Conservation (phyloP, 2,329 filamentous ascomycete species). For the Pseudonectria buxi region DNA sequence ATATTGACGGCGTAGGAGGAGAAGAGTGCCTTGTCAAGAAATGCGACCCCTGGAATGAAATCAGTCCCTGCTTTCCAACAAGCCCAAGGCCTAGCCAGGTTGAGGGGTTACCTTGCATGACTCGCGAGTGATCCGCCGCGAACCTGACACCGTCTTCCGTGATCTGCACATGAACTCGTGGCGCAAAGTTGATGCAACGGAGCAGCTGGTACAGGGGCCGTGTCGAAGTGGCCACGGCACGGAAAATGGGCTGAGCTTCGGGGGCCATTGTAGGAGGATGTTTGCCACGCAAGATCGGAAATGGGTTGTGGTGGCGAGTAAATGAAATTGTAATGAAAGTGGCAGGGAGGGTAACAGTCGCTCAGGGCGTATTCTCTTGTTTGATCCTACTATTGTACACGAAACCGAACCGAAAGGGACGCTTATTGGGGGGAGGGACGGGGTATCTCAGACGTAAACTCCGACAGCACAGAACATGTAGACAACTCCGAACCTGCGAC, state of each 20-base stretch:
- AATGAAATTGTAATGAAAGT: slow-evolving; percentile 12
- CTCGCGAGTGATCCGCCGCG: slow-evolving; percentile 77
- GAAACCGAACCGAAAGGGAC: slow-evolving; percentile 21
- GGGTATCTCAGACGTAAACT: slow-evolving; percentile 82
- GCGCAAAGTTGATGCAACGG: slow-evolving; percentile 53
- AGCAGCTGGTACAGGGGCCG: slow-evolving; percentile 62
- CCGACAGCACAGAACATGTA: slow-evolving; percentile 99
- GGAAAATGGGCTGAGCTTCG: slow-evolving; percentile 52
- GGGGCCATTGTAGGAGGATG: slow-evolving; percentile 20
- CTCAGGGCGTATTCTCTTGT: slow-evolving; percentile 25
- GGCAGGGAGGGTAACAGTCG: slow-evolving; percentile 19
- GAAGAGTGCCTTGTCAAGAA: slow-evolving; percentile 84
- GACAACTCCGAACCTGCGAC: slow-evolving; percentile 75
- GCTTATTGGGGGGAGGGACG: slow-evolving; percentile 22
- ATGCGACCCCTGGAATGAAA: slow-evolving; percentile 45
- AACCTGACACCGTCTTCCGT: slow-evolving; percentile 81
- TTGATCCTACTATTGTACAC: slow-evolving; percentile 33
- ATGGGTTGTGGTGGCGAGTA: slow-evolving; percentile 5
- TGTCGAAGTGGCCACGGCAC: slow-evolving; percentile 70
- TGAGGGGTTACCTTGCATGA: slow-evolving; percentile 69
- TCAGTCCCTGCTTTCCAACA: slow-evolving; percentile 5
- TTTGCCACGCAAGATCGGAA: slow-evolving; percentile 2
- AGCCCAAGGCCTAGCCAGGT: background rate
- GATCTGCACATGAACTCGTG: slow-evolving; percentile 61
- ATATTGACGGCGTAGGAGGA: slow-evolving; percentile 70